Conservation (phyloP, 2,329 filamentous ascomycete species). For the Fusarium acutatum region DNA sequence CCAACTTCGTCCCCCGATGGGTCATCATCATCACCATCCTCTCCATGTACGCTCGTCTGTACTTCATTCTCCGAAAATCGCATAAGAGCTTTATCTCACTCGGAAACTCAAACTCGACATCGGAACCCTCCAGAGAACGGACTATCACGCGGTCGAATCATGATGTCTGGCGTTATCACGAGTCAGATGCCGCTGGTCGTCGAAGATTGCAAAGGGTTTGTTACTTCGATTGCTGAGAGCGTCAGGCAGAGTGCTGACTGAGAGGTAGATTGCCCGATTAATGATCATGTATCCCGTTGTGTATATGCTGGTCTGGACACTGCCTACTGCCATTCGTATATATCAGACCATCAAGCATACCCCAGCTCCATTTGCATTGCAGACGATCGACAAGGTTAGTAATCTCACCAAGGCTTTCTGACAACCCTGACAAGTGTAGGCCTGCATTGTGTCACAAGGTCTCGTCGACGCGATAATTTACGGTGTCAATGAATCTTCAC, state of each 20-base stretch:
- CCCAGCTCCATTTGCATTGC: not conserved
- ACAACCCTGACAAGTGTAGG: not conserved
- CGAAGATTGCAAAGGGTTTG: not conserved
- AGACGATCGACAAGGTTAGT: not conserved
- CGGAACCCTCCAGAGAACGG: not conserved
- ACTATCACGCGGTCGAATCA: not conserved
- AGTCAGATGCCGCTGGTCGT: not conserved
- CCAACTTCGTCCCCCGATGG: not conserved
- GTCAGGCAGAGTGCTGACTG: fast-evolving
- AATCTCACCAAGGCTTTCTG: fast-evolving
- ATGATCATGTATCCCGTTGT: not conserved
- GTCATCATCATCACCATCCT: not conserved
- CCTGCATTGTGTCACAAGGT: not conserved
- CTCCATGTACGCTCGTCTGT: not conserved
- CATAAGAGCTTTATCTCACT: not conserved
- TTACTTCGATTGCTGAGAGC: fast-evolving
- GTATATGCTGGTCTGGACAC: not conserved
- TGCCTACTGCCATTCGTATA: not conserved
- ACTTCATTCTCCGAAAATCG: not conserved
- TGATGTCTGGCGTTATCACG: not conserved
- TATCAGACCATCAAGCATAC: not conserved
- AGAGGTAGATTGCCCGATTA: not conserved
- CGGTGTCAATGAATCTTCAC: not conserved
- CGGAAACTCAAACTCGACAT: not conserved
- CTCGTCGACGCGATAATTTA: not conserved